Evolutionary conservation across 2,329 filamentous ascomycete species (phyloP).

Genomic region (Fonsecaea pedrosoi): DNA sequence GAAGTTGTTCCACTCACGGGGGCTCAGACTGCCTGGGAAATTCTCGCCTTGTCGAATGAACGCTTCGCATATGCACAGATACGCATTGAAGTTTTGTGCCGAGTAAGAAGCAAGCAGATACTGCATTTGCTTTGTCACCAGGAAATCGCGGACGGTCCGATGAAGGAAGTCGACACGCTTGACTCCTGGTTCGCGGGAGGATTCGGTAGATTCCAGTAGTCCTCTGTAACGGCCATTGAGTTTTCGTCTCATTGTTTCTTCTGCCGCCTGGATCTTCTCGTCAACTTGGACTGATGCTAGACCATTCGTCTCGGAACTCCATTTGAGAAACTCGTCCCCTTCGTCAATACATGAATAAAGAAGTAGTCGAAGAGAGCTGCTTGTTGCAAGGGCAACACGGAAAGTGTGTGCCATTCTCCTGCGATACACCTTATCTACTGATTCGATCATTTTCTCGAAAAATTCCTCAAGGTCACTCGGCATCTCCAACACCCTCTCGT

Average conservation of each 20-base stretch:
- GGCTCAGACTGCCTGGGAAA: not conserved
- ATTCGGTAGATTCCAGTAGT: not conserved
- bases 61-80: constrained; percentile 1
- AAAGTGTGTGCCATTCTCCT: constrained; percentile 7
- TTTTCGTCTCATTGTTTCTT: constrained; percentile 2
- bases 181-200: not conserved
- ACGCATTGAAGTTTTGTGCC: not conserved
- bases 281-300: not conserved
- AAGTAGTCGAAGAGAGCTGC: not conserved
- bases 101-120: not conserved
- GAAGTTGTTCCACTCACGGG: not conserved
- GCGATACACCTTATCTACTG: constrained; percentile 6
- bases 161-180: constrained; percentile 3
- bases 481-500: constrained; percentile 6
- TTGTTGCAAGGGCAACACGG: not conserved
- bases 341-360: not conserved
- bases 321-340: not conserved
- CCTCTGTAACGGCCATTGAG: constrained; percentile 12
- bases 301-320: not conserved
- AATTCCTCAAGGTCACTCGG: constrained; percentile 6
- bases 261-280: not conserved
- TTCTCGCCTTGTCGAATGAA: not conserved
- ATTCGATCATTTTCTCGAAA: constrained; percentile 6
- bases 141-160: constrained; percentile 8
- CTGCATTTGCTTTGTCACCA: constrained; percentile 5